These are phyloP conservation scores for Neoboletus magnificus DNA, from an alignment of 768 basidiomycete genomes.

Conservation along the genomic window DNA sequence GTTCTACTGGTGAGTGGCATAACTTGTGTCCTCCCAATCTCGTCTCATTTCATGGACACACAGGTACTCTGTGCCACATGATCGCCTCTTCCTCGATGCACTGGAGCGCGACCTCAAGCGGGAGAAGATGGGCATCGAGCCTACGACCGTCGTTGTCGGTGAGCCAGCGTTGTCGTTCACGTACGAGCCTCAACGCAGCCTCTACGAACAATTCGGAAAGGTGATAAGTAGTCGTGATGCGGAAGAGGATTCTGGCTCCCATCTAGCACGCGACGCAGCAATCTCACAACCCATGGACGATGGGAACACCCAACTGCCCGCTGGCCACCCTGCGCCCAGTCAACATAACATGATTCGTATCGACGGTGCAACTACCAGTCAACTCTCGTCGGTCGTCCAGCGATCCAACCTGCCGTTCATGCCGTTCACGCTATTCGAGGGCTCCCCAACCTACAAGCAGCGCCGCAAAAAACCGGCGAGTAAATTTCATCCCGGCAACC, in stretches of 20 bases:
- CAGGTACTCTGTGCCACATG: constrained; percentile 97
- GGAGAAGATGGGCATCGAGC: constrained; percentile 85
- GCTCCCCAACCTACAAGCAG: constrained; percentile 85
- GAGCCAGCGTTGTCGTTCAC: constrained; percentile 88
- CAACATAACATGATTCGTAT: constrained; percentile 23
- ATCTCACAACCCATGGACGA: constrained; percentile 8
- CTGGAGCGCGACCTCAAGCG: constrained; percentile 95
- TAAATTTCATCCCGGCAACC: constrained; percentile 25
- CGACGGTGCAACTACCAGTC: constrained; percentile 20
- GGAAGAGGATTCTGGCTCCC: constrained; percentile 35
- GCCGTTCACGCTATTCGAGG: constrained; percentile 74
- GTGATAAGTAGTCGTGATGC: constrained; percentile 33
- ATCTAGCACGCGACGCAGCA: constrained; percentile 28
- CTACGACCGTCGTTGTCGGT: constrained; percentile 71
- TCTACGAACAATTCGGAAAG: constrained; percentile 85
- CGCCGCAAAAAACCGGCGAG: constrained; percentile 71
- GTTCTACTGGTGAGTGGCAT: constrained; percentile 80
- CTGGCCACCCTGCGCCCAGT: constrained; percentile 2
- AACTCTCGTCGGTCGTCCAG: constrained; percentile 19
- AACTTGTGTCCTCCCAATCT: not conserved
- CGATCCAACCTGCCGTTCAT: constrained; percentile 44
- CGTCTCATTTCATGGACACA: not conserved
- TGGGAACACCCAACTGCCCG: constrained; percentile 14
- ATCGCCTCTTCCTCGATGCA: constrained; percentile 94
- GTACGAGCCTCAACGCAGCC: constrained; percentile 79